Base-by-base conservation (phyloP, 225 moss, liverwort and hornwort genomes). In the Sphagnum tenellum region DNA sequence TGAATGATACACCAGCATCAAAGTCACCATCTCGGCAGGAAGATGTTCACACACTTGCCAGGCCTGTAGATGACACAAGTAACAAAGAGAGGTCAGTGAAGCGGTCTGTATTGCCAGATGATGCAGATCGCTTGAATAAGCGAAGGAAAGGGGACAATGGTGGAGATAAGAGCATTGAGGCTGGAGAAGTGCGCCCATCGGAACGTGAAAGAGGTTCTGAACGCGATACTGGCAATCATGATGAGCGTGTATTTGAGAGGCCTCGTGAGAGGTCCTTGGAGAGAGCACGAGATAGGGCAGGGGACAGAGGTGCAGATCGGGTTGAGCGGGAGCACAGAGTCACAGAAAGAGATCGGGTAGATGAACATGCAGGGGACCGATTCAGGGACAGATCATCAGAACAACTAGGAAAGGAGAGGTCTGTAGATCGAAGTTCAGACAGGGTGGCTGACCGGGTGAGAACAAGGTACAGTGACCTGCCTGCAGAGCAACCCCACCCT, bases 311-410 rank as follows among this genome's bases (percentile, higher is more conserved):
- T 59, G 78, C 81, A 65, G 95, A 88, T 44, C 85, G 90, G 69
- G 78, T 75, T 66, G 94, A 91, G 61, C 80, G 91, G 14, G 92
- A 93, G 47, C 79, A 84, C 62, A 76, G 92, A 66, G 77, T 74
- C 47, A 60, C 63, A 56, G 94, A 96, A 3, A 83, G 88, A 67
- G 94, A 95, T 67, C 85, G 89, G 47, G 92, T 77, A 62, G 95
- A 92, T 49, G 92, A 92, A 5, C 77, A 88, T 71, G 64, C 79
- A 44, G 81, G 68, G 66, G 94, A 94, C 44, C 89, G 89, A 63
- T 83, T 90, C 64, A 83, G 85, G 50, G 96, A 96, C 62, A 85
- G 90, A 71, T 86, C 90, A 6, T 57, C 77, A 52, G 96, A 96
- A 29, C 89, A 87, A 64, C 85, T 92, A 75, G 88, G 76, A 63